Evolutionary conservation across 768 basidiomycete genomes (phyloP).

Genomic region (Symmetrospora coprosmae): DNA sequence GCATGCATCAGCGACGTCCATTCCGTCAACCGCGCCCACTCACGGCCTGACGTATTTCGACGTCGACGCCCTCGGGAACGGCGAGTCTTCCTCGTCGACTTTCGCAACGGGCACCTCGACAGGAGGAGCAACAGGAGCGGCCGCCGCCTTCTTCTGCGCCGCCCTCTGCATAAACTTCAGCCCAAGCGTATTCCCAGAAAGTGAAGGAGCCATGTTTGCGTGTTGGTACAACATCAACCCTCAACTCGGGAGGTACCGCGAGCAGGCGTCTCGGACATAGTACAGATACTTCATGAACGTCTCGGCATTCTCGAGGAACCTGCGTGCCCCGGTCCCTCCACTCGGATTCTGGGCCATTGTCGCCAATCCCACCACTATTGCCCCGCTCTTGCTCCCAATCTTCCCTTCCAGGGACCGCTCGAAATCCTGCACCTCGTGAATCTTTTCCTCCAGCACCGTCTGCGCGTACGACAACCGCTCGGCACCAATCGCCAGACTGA

Average conservation of each 20-base stretch:
- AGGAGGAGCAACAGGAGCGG: too few species aligned
- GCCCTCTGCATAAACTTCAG: constrained; percentile 11
- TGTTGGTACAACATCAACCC: too few species aligned
- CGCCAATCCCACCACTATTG: too few species aligned
- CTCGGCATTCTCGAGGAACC: too few species aligned
- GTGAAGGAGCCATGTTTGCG: background rate
- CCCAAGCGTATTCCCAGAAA: constrained; percentile 1
- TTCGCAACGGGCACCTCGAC: too few species aligned
- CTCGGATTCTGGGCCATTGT: too few species aligned
- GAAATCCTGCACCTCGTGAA: constrained; percentile 5
- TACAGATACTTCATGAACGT: too few species aligned
- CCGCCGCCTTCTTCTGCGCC: background rate
- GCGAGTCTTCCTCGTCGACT: background rate
- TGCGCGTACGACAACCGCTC: constrained; percentile 14
- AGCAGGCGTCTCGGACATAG: too few species aligned
- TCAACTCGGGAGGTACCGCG: too few species aligned
- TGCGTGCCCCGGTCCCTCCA: too few species aligned
- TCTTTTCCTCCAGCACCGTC: constrained; percentile 16
- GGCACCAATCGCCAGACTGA: background rate
- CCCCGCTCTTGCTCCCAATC: constrained; percentile 14
- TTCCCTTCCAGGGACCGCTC: background rate
- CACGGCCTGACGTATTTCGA: background rate
- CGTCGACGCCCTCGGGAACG: background rate
- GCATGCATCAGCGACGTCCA: background rate
- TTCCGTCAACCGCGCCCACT: background rate